phyloP scores from a whole-genome alignment of 2,329 filamentous ascomycete species.

The Atkinsonella hypoxylon region DNA sequence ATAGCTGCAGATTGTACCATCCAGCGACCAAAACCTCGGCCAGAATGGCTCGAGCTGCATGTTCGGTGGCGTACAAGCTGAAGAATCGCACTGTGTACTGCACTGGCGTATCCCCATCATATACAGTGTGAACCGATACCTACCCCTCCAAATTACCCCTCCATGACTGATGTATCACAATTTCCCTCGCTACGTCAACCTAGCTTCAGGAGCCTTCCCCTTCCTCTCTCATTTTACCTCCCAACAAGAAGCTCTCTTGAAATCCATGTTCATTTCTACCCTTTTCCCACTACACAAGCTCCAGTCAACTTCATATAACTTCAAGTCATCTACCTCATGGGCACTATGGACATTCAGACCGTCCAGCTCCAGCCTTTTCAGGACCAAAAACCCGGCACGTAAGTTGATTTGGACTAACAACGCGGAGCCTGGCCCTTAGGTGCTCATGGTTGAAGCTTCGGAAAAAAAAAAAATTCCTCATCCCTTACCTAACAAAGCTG shows the following conservation, averaged over 20 bases:
- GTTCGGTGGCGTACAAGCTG: background rate
- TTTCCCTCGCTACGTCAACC: constrained; percentile 3
- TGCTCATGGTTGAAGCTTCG: background rate
- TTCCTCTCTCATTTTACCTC: background rate
- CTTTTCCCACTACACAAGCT: background rate
- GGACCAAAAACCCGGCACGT: constrained; percentile 99
- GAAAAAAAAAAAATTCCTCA: background rate
- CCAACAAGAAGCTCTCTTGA: background rate
- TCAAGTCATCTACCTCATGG: background rate
- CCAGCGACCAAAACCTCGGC: background rate
- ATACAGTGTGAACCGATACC: constrained; percentile 12
- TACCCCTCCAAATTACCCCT: background rate
- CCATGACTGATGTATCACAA: background rate
- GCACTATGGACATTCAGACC: constrained; percentile 58
- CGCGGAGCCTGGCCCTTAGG: background rate
- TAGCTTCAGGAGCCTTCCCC: constrained; percentile 18
- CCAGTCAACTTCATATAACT: background rate
- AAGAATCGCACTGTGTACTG: background rate
- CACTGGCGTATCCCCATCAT: background rate
- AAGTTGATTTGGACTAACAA: constrained; percentile 34
- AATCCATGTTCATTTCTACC: background rate
- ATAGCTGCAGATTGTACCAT: background rate
- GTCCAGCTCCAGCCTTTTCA: constrained; percentile 76
- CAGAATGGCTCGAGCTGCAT: background rate
- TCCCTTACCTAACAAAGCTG: background rate